Evolutionary conservation across 345 rosid genomes (phyloP).

Genomic region (Pistacia atlantica): DNA sequence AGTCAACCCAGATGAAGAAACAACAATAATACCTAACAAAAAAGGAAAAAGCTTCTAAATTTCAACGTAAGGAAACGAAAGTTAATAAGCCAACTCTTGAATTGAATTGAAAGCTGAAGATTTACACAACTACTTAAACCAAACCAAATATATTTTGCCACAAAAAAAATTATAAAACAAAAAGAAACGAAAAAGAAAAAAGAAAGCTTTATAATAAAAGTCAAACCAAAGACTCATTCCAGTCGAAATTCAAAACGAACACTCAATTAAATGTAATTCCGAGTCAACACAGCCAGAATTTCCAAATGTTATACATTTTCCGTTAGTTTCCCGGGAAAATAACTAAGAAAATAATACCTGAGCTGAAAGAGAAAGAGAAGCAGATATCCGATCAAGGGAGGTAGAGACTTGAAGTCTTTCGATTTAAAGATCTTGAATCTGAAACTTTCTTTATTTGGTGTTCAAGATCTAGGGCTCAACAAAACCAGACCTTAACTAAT

Average conservation of each 20-base stretch:
- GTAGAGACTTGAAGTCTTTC: background rate
- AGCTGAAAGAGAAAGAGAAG: background rate
- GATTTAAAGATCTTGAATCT: constrained; percentile 22
- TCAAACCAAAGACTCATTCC: constrained; percentile 21
- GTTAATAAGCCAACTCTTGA: background rate
- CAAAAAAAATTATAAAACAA: background rate
- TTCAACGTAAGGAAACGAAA: background rate
- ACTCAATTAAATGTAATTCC: background rate
- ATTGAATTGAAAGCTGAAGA: constrained; percentile 16
- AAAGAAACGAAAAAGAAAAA: background rate
- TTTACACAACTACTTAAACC: constrained; percentile 30
- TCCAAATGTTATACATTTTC: background rate
- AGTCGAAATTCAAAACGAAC: constrained; percentile 15
- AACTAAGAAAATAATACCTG: background rate
- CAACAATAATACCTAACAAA: background rate
- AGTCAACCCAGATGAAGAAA: constrained; percentile 1
- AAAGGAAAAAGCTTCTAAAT: background rate
- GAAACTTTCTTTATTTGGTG: background rate
- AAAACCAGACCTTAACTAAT: background rate
- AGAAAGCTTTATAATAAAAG: constrained; percentile 7
- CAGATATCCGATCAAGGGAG: background rate
- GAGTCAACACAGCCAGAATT: background rate
- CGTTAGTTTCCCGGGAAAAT: constrained; percentile 14
- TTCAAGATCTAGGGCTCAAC: constrained; percentile 35
- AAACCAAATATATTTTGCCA: constrained; percentile 1